These are phyloP conservation scores for Citrullus mucosospermus DNA, from an alignment of 306 rosid species.

Conservation along the genomic window DNA sequence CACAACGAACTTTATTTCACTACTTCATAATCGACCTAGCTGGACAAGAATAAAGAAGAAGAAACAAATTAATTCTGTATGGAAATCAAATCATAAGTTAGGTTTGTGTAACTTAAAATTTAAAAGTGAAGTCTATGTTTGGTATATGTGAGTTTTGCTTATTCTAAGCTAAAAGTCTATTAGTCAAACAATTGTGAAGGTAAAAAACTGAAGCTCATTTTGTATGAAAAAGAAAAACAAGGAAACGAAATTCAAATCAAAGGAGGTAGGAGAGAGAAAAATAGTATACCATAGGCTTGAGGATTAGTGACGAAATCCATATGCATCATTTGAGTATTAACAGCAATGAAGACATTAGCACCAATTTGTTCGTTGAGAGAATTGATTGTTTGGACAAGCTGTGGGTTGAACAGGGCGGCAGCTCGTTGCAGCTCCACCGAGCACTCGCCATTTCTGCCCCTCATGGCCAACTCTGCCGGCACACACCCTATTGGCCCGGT, in stretches of 20 bases:
- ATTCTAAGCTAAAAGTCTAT: neutral
- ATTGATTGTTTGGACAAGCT: constrained; percentile 28
- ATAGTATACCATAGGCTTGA: constrained; percentile 25
- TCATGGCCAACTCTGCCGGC: constrained; percentile 65
- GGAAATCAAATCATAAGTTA: neutral
- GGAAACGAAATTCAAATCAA: too few species aligned
- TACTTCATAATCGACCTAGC: too few species aligned
- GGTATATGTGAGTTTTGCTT: too few species aligned
- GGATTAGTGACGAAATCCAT: constrained; percentile 34
- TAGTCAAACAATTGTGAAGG: too few species aligned
- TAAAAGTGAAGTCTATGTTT: neutral
- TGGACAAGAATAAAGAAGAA: too few species aligned
- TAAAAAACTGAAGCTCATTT: neutral
- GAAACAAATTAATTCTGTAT: too few species aligned
- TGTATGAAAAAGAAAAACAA: too few species aligned
- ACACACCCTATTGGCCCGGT: constrained; percentile 88
- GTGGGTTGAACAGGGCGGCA: constrained; percentile 49
- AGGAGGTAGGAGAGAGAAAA: neutral
- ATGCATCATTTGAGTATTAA: constrained; percentile 29
- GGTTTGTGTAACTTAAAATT: neutral
- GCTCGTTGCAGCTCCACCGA: constrained; percentile 44
- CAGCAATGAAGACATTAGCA: constrained; percentile 37
- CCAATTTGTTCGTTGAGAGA: constrained; percentile 38
- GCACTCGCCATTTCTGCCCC: constrained; percentile 47
- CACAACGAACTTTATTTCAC: too few species aligned